phyloP scores from a whole-genome alignment of 1,139 yeast genomes.

The Debaryomyces psychrophilus region DNA sequence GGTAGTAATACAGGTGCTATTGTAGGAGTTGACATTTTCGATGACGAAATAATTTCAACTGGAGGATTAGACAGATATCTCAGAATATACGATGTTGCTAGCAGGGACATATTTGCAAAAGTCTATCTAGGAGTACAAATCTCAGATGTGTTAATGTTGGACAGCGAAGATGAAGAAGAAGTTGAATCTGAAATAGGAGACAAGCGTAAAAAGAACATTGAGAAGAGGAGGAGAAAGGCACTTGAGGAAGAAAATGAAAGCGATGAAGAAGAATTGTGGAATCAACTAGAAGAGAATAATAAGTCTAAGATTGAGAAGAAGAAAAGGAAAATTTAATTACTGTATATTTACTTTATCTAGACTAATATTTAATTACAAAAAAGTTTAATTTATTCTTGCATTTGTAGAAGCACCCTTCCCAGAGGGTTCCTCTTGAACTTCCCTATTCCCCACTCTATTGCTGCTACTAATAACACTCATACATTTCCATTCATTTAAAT shows the following conservation, averaged over 20 bases:
- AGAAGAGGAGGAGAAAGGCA: constrained; percentile 23
- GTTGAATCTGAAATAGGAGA: constrained; percentile 17
- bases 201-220: constrained; percentile 21
- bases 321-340: constrained; percentile 18
- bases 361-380: constrained; percentile 4
- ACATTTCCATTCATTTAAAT: constrained; percentile 86
- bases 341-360: constrained; percentile 6
- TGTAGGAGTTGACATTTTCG: constrained; percentile 30
- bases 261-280: constrained; percentile 46
- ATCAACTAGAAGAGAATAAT: constrained; percentile 32
- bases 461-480: constrained; percentile 76
- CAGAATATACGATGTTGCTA: constrained; percentile 66
- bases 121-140: constrained; percentile 78
- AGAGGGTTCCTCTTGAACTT: constrained; percentile 22
- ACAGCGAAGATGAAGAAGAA: constrained; percentile 44
- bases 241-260: constrained; percentile 31
- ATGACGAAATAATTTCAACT: constrained; percentile 44
- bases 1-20: constrained; percentile 54
- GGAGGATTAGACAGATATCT: constrained; percentile 90
- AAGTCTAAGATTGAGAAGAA: constrained; percentile 28
- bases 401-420: constrained; percentile 9
- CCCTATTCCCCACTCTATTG: constrained; percentile 20
- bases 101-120: constrained; percentile 66
- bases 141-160: constrained; percentile 56
- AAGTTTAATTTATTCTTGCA: constrained; percentile 1